Evolutionary conservation across 2,329 filamentous ascomycete genomes (phyloP).

Genomic region (Apiospora rasikravindrae): DNA sequence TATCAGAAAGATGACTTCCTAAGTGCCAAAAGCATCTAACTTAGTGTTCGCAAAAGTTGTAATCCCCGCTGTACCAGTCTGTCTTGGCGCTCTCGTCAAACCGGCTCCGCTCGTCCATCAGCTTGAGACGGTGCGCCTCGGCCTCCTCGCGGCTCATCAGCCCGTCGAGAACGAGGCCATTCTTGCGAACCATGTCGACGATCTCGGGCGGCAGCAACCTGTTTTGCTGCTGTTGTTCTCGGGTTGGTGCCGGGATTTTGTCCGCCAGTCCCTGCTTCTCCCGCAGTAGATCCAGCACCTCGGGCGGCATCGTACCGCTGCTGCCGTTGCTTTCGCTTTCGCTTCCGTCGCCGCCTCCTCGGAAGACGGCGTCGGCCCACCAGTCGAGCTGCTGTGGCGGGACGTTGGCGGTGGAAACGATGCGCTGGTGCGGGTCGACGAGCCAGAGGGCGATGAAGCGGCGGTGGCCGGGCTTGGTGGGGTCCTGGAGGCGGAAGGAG

Average conservation of each 20-base stretch:
- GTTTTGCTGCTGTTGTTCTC: too few relatives aligned
- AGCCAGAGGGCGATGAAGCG: conserved; percentile 66
- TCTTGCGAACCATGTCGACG: conserved; percentile 22
- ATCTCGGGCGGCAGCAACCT: conserved; percentile 1
- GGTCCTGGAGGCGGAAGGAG: conserved; percentile 56
- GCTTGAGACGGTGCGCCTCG: conserved; percentile 23
- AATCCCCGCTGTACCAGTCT: not conserved
- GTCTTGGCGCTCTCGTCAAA: not conserved
- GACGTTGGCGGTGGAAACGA: conserved; percentile 51
- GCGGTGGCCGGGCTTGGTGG: conserved; percentile 58
- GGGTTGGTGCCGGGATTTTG: not conserved
- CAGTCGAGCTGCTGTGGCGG: conserved; percentile 49
- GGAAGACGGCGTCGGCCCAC: conserved; percentile 37
- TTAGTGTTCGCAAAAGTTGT: conserved; percentile 20
- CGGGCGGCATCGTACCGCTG: not conserved
- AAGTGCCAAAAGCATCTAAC: not conserved
- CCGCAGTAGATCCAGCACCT: conserved; percentile 22
- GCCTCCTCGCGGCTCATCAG: conserved; percentile 26
- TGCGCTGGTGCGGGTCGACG: conserved; percentile 58
- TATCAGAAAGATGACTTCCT: not conserved
- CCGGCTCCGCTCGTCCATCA: conserved; percentile 26
- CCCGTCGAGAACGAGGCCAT: not conserved
- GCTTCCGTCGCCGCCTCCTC: not conserved
- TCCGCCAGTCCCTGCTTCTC: not conserved
- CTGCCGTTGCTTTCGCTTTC: not conserved